Conservation (phyloP, 331 rosid species). For the Acacia concinna region DNA sequence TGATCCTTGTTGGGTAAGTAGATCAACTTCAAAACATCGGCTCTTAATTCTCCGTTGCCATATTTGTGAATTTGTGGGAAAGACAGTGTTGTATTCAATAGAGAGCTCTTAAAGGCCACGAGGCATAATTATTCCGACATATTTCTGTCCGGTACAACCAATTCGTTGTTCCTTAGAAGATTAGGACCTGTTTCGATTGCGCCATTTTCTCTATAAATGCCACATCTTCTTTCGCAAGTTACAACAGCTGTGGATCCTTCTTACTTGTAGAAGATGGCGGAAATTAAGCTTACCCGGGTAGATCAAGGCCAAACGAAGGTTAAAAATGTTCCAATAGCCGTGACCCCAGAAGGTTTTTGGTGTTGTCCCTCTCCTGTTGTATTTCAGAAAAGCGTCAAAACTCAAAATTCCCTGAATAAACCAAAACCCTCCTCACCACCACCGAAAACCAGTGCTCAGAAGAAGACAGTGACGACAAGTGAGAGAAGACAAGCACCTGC, state of each 20-base stretch:
- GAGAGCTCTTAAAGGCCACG: slow-evolving; percentile 16
- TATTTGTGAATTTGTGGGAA: slow-evolving; percentile 26
- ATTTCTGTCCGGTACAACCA: slow-evolving; percentile 10
- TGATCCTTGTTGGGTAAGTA: slow-evolving; percentile 27
- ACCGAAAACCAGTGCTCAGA: slow-evolving; percentile 48
- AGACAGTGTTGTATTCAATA: slow-evolving; percentile 17
- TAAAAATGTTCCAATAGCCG: slow-evolving; percentile 87
- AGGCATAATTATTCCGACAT: background rate
- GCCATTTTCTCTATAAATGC: slow-evolving; percentile 35
- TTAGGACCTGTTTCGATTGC: slow-evolving; percentile 22
- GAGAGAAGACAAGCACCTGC: slow-evolving; percentile 55
- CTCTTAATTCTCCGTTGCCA: slow-evolving; percentile 31
- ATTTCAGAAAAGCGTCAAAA: slow-evolving; percentile 80
- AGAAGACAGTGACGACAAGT: slow-evolving; percentile 39
- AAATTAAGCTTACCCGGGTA: slow-evolving; percentile 58
- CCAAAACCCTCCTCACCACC: slow-evolving; percentile 72
- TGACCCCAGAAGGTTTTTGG: slow-evolving; percentile 96
- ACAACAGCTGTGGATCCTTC: slow-evolving; percentile 35
- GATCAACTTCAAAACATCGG: slow-evolving; percentile 39
- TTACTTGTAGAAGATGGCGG: slow-evolving; percentile 59
- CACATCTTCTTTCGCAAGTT: slow-evolving; percentile 36
- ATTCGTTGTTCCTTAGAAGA: slow-evolving; percentile 13
- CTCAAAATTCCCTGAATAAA: slow-evolving; percentile 69
- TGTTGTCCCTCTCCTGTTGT: slow-evolving; percentile 94
- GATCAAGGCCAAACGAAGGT: slow-evolving; percentile 81